phyloP scores from a whole-genome alignment of 106 monocot genomes.

The Chionographis japonica region DNA sequence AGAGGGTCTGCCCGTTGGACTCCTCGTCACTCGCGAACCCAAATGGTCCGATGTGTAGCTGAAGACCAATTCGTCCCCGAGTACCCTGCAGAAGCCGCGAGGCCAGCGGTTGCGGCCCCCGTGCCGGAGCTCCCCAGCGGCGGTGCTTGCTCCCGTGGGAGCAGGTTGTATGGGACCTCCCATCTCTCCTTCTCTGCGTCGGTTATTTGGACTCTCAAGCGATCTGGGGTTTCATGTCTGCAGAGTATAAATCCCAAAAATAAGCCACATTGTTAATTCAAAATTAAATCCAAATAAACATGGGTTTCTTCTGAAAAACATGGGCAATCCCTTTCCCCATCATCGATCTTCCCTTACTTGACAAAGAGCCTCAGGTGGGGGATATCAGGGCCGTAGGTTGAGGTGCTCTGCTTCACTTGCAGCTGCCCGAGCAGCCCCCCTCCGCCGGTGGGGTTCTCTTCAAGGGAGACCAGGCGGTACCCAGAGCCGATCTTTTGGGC shows the following conservation, averaged over 20 bases:
- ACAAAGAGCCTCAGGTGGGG: constrained; percentile 75
- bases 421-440: constrained; percentile 65
- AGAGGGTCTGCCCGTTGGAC: constrained; percentile 59
- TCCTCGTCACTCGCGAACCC: constrained; percentile 61
- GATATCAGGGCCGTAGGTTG: constrained; percentile 77
- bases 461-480: constrained; percentile 65
- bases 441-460: constrained; percentile 44
- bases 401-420: constrained; percentile 64
- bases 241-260: background rate
- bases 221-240: constrained; percentile 66
- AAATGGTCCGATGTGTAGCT: constrained; percentile 72
- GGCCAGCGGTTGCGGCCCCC: constrained; percentile 8
- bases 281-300: too few relatives aligned
- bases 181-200: constrained; percentile 75
- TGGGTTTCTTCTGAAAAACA: too few relatives aligned
- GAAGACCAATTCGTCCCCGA: constrained; percentile 66
- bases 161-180: constrained; percentile 92
- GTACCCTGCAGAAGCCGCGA: constrained; percentile 37
- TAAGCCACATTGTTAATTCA: too few relatives aligned
- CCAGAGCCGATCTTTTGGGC: constrained; percentile 46
- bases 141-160: constrained; percentile 59
- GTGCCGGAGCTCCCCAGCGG: constrained; percentile 9
- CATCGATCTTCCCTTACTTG: constrained; percentile 43
- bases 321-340: background rate
- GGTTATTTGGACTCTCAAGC: constrained; percentile 85